These are phyloP conservation scores for Scheffersomyces quercinus DNA, from an alignment of 1,139 yeast genomes.

Conservation along the genomic window DNA sequence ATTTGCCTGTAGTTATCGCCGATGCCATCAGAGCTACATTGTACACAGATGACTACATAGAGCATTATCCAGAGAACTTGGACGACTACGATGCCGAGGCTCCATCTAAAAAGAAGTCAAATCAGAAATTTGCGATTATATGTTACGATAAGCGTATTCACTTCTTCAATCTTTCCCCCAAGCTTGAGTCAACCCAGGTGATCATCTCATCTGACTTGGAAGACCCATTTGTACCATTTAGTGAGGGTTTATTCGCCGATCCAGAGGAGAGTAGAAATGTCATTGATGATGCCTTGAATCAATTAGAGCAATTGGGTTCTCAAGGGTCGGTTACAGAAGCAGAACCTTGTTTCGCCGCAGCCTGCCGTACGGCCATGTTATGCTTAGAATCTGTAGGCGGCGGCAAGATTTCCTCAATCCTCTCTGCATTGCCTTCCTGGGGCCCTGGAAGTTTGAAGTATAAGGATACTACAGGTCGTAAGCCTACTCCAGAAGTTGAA, in stretches of 20 bases:
- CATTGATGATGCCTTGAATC: conserved; percentile 67
- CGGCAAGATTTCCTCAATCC: conserved; percentile 74
- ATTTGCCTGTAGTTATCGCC: conserved; percentile 64
- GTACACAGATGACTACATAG: conserved; percentile 21
- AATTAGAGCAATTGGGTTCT: conserved; percentile 49
- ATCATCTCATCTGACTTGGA: conserved; percentile 70
- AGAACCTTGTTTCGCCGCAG: conserved; percentile 81
- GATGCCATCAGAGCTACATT: conserved; percentile 70
- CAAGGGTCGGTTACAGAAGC: conserved; percentile 48
- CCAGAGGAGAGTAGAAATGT: conserved; percentile 64
- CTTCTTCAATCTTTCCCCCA: conserved; percentile 67
- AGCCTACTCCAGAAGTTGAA: conserved; percentile 54
- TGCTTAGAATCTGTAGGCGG: conserved; percentile 70
- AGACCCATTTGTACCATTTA: conserved; percentile 82
- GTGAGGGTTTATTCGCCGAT: conserved; percentile 77
- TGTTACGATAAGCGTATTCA: conserved; percentile 76
- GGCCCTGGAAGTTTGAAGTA: conserved; percentile 79
- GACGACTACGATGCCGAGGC: conserved; percentile 10
- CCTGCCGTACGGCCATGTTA: conserved; percentile 65
- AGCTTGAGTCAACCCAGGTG: conserved; percentile 60
- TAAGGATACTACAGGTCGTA: conserved; percentile 45
- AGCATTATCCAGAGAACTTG: background rate
- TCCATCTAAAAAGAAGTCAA: conserved; percentile 4
- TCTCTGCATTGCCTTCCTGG: conserved; percentile 73
- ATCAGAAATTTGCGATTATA: conserved; percentile 60